Evolutionary conservation across 2,329 filamentous ascomycete species (phyloP).

Genomic region (Mycosphaerella arachidis): DNA sequence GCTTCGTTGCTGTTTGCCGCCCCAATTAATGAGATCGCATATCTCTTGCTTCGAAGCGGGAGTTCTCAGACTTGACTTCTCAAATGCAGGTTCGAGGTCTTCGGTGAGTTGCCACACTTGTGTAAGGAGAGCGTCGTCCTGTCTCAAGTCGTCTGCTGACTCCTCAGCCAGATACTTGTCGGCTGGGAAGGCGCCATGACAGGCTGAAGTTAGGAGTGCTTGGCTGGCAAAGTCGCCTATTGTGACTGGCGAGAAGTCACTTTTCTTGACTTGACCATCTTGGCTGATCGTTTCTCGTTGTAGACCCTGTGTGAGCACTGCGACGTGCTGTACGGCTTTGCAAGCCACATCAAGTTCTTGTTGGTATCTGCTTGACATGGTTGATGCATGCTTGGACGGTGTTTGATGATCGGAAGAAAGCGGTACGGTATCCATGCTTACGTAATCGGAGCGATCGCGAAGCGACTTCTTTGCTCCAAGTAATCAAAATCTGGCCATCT

Average conservation of each 20-base stretch:
- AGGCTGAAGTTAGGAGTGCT: constrained; percentile 55
- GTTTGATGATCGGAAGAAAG: not conserved
- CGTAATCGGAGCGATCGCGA: not conserved
- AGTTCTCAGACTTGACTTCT: constrained; percentile 33
- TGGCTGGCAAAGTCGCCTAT: constrained; percentile 62
- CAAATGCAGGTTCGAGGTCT: constrained; percentile 25
- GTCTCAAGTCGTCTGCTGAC: constrained; percentile 50
- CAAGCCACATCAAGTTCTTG: constrained; percentile 21
- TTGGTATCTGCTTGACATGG: constrained; percentile 13
- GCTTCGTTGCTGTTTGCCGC: constrained; percentile 41
- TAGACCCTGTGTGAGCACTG: constrained; percentile 54
- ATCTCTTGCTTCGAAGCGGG: constrained; percentile 51
- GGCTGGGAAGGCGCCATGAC: constrained; percentile 51
- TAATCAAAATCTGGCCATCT: not conserved
- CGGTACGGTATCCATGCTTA: not conserved
- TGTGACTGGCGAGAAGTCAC: constrained; percentile 58
- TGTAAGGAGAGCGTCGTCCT: constrained; percentile 45
- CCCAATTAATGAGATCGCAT: constrained; percentile 58
- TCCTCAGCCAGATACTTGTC: constrained; percentile 62
- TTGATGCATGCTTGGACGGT: not conserved
- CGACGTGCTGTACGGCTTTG: constrained; percentile 21
- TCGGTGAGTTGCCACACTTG: constrained; percentile 55
- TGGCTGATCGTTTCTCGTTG: constrained; percentile 41
- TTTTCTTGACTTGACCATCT: constrained; percentile 52
- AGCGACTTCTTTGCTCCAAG: not conserved